Base-by-base conservation (phyloP, 371 early-diverging fungal species). In the Polyrhizophydium stewartii region DNA sequence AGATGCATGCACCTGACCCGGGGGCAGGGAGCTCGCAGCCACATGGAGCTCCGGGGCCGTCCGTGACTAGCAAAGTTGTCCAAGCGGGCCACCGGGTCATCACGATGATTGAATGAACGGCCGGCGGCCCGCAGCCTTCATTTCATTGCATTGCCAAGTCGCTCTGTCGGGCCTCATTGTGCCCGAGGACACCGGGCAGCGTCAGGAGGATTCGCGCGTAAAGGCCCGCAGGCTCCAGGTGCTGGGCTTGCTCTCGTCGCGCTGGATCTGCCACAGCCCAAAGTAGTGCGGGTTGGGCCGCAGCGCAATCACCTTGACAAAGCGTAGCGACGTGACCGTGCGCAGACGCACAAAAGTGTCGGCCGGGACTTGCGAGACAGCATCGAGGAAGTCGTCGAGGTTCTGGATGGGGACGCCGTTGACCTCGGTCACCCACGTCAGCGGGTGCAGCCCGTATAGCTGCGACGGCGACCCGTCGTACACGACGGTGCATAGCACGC, bases 341-440 rank as follows among this genome's bases (percentile, higher is more conserved):
- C 86, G 85, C 38, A 94, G 82, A 21, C 94, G 87, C 33, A 88
- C 91, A 77, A 90, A 92, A 0, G 81, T 61, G 32, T 65, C 85
- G 50, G 83, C 81, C 47, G 86, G 85, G 12, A 83, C 69, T 27
- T 79, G 77, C 35, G 60, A 43, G 13, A 92, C 87, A 6, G 85
- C 89, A 10, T 47, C 56, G 24, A 73, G 51, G 47, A 76, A 76
- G 24, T 65, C 63, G 45, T 76, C 76, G 33, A 76, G 60, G 49
- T 53, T 65, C 1, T 28, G 35, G 25, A 66, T 62, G 10, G 56
- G 21, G 5, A 59, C 37, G 24, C 68, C 71, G 45, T 90, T 86
- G 64, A 90, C 81, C 57, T 73, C 70, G 25, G 68, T 67, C 5
- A 76, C 67, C 63, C 64, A 76, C 5, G 67, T 65, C 21, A 71